A percentile compares a stretch with the other conserved stretches of the same genome.
Evolutionary conservation across 2,329 filamentous ascomycete species (phyloP).

Genomic region (Alternaria rosae): DNA sequence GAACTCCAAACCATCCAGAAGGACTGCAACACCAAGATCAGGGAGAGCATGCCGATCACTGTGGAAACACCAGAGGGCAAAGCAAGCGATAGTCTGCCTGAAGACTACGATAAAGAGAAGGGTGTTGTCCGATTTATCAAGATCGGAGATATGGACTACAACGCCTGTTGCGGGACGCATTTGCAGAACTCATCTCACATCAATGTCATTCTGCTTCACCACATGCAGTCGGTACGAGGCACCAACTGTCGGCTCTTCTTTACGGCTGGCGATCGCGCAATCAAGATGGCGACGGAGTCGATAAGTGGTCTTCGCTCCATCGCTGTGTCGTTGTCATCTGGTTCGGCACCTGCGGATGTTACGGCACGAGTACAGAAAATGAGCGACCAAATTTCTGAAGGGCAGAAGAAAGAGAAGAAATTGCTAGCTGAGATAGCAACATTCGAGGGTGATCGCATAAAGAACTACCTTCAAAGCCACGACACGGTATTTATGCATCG

Average conservation of each 20-base stretch:
- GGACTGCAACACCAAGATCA: slow-evolving; percentile 38
- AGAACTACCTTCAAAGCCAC: slow-evolving; percentile 17
- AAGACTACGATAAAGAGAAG: slow-evolving; percentile 43
- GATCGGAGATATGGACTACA: slow-evolving; percentile 45
- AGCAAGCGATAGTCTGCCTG: slow-evolving; percentile 35
- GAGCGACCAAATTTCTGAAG: slow-evolving; percentile 32
- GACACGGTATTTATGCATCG: slow-evolving; percentile 35
- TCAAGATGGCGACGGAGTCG: slow-evolving; percentile 33
- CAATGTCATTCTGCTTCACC: slow-evolving; percentile 40
- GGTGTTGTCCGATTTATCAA: slow-evolving; percentile 44
- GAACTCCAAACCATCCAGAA: slow-evolving; percentile 37
- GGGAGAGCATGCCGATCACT: slow-evolving; percentile 37
- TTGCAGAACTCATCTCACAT: slow-evolving; percentile 44
- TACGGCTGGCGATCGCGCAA: slow-evolving; percentile 41
- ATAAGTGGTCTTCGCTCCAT: slow-evolving; percentile 39
- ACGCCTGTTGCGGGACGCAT: slow-evolving; percentile 47
- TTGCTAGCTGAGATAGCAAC: slow-evolving; percentile 37
- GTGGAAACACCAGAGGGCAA: slow-evolving; percentile 42
- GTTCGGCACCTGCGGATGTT: slow-evolving; percentile 32
- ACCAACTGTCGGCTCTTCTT: slow-evolving; percentile 45
- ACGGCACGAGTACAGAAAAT: slow-evolving; percentile 33
- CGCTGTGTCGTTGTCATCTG: slow-evolving; percentile 35
- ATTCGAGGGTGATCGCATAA: slow-evolving; percentile 38
- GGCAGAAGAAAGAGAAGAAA: slow-evolving; percentile 37
- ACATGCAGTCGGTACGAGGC: slow-evolving; percentile 39